These are phyloP conservation scores for Agrocybe chaxingu DNA, from an alignment of 768 basidiomycete species.

Conservation along the genomic window DNA sequence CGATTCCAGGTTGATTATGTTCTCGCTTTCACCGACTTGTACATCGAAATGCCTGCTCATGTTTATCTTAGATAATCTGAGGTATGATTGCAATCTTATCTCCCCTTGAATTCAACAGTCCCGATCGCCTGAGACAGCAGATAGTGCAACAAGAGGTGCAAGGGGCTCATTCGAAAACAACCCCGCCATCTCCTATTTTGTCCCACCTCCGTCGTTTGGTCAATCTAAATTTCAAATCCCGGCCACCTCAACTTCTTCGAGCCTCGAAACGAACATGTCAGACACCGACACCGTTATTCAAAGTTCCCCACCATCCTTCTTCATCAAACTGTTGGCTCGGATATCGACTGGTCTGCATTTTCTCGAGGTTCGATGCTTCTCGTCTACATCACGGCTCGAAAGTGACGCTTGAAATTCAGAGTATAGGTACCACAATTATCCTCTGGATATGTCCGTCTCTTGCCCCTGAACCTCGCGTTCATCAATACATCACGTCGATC, in stretches of 20 bases:
- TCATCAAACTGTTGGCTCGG: slow-evolving; percentile 12
- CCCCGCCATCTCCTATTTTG: too few species aligned
- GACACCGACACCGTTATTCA: background rate
- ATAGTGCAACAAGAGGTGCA: too few species aligned
- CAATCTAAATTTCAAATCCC: too few species aligned
- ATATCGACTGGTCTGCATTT: slow-evolving; percentile 16
- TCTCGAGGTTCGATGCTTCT: slow-evolving; percentile 11
- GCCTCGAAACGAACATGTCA: background rate
- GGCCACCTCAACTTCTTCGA: too few species aligned
- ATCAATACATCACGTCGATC: slow-evolving; percentile 14
- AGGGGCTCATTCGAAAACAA: too few species aligned
- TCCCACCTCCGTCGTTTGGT: too few species aligned
- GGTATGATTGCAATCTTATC: too few species aligned
- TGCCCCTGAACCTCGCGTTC: slow-evolving; percentile 18
- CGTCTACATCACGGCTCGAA: background rate
- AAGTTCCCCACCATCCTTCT: slow-evolving; percentile 7
- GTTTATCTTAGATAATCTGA: too few species aligned
- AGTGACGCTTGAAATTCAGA: slow-evolving; percentile 6
- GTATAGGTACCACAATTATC: slow-evolving; percentile 16
- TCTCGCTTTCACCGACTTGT: too few species aligned
- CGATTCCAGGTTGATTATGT: too few species aligned
- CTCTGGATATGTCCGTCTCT: slow-evolving; percentile 20
- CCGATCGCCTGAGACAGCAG: background rate
- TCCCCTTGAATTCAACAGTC: background rate
- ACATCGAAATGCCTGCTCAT: too few species aligned